These are phyloP conservation scores for Fusarium sp. DNA, from an alignment of 2,329 filamentous ascomycete genomes.

Conservation along the genomic window DNA sequence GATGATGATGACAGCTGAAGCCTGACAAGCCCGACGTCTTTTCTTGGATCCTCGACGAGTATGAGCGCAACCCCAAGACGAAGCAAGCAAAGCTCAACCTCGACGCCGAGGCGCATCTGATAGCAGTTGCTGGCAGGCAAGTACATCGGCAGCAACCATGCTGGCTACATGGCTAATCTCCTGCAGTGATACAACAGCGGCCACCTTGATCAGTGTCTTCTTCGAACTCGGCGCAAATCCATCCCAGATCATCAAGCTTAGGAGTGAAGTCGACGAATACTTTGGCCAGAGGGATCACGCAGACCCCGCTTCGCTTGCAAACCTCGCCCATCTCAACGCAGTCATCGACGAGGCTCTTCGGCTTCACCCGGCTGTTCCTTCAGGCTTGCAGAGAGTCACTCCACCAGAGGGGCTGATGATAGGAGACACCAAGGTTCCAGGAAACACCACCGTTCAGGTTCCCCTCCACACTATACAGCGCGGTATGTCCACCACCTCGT, in stretches of 20 bases:
- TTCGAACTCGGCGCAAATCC: slow-evolving; percentile 48
- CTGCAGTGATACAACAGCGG: slow-evolving; percentile 50
- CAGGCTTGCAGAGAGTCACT: slow-evolving; percentile 49
- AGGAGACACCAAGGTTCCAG: slow-evolving; percentile 30
- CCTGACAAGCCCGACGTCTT: slow-evolving; percentile 45
- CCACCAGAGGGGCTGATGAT: slow-evolving; percentile 49
- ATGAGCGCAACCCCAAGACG: slow-evolving; percentile 25
- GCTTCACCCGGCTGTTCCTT: slow-evolving; percentile 50
- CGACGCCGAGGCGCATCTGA: slow-evolving; percentile 44
- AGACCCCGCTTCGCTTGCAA: slow-evolving; percentile 35
- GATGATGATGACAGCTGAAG: not conserved
- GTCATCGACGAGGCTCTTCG: slow-evolving; percentile 53
- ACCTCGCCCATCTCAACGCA: slow-evolving; percentile 47
- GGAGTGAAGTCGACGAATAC: slow-evolving; percentile 48
- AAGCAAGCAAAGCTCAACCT: slow-evolving; percentile 41
- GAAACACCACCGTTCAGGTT: slow-evolving; percentile 26
- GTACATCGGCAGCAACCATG: not conserved
- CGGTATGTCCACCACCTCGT: slow-evolving; percentile 48
- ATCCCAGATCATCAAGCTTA: slow-evolving; percentile 43
- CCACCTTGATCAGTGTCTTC: slow-evolving; percentile 47
- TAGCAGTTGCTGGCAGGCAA: slow-evolving; percentile 48
- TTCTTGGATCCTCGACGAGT: slow-evolving; percentile 46
- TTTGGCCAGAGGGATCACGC: slow-evolving; percentile 9
- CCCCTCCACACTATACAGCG: slow-evolving; percentile 35
- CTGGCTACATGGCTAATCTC: not conserved